phyloP scores from a whole-genome alignment of 164 flowering plant species.

The Nymphaea thermarum region DNA sequence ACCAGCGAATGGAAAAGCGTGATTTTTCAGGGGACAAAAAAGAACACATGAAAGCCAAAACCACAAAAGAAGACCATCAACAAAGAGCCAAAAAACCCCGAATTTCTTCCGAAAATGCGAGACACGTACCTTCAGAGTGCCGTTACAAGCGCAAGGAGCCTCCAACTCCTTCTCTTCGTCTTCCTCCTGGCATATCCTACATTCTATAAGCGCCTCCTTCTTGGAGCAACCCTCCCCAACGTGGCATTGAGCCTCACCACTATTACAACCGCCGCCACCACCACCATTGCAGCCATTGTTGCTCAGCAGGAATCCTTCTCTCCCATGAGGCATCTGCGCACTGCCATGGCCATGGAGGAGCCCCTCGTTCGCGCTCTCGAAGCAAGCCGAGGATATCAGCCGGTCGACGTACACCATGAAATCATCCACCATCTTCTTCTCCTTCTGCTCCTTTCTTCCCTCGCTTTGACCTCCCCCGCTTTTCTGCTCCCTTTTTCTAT shows the following conservation, averaged over 20 bases:
- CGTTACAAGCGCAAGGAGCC: constrained; percentile 70
- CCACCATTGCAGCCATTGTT: constrained; percentile 2
- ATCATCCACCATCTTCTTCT: constrained; percentile 36
- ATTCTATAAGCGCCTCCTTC: constrained; percentile 33
- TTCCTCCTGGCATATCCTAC: constrained; percentile 73
- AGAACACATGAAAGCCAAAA: background rate
- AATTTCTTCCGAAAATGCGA: background rate
- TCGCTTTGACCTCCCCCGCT: constrained; percentile 3
- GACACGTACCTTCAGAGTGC: constrained; percentile 50
- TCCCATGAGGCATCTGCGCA: background rate
- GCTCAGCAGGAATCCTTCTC: background rate
- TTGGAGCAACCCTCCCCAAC: constrained; percentile 9
- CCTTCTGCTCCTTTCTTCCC: background rate
- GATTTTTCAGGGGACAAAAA: background rate
- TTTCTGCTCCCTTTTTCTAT: background rate
- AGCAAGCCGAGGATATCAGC: constrained; percentile 40
- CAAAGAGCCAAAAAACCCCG: background rate
- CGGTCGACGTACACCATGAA: constrained; percentile 57
- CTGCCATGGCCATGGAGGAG: background rate
- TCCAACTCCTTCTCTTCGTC: constrained; percentile 37
- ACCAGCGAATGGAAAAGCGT: too few species aligned
- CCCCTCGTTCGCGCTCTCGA: constrained; percentile 15
- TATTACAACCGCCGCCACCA: constrained; percentile 12
- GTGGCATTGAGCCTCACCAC: background rate
- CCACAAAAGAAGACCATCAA: background rate